Evolutionary conservation across 2,329 filamentous ascomycete species (phyloP).

Genomic region (Epichloe typhina): DNA sequence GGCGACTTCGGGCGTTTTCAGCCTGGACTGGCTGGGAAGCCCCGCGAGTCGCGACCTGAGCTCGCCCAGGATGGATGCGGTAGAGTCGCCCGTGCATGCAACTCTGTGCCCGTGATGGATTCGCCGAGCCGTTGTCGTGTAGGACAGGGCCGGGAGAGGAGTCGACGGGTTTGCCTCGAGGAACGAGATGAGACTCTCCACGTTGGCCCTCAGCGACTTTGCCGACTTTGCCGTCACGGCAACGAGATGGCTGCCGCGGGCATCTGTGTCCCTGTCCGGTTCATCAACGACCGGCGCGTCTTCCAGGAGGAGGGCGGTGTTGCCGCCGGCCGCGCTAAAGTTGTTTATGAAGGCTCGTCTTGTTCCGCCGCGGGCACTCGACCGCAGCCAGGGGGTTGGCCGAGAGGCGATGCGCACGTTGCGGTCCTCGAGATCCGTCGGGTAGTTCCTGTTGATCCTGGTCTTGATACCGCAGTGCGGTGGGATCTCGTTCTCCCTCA

Average conservation of each 20-base stretch:
- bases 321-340: constrained; percentile 59
- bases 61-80: not conserved
- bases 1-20: constrained; percentile 13
- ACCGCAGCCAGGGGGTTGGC: constrained; percentile 36
- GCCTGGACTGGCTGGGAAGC: not conserved
- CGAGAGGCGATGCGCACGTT: constrained; percentile 43
- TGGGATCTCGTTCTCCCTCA: constrained; percentile 50
- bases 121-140: constrained; percentile 54
- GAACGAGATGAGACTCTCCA: constrained; percentile 39
- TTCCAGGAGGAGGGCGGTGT: constrained; percentile 53
- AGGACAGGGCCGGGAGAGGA: constrained; percentile 45
- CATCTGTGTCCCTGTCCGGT: constrained; percentile 26
- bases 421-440: constrained; percentile 40
- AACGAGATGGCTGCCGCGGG: constrained; percentile 43
- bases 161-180: constrained; percentile 37
- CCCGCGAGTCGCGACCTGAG: not conserved
- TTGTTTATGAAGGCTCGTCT: constrained; percentile 48
- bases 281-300: constrained; percentile 36
- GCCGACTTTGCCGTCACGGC: constrained; percentile 43
- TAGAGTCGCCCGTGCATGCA: constrained; percentile 24
- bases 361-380: constrained; percentile 13
- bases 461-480: constrained; percentile 56
- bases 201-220: constrained; percentile 44
- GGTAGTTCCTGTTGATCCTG: constrained; percentile 47
- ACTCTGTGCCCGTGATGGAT: constrained; percentile 47